Conservation (phyloP, 306 rosid genomes). For the Vicia sativa region DNA sequence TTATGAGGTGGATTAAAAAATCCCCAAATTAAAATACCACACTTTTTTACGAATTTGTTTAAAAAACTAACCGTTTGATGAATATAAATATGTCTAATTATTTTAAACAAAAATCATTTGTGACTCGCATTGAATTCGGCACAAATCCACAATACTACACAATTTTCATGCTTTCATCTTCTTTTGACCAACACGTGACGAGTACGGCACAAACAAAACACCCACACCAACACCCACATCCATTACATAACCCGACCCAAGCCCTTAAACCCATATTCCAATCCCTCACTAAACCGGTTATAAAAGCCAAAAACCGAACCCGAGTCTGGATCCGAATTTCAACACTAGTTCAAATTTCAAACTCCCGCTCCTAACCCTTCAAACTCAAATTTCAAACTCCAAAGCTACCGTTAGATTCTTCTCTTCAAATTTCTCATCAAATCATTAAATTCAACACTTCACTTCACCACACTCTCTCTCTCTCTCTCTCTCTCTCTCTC, state of each 20-base stretch:
- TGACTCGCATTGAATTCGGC: too few relatives aligned
- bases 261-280: not conserved
- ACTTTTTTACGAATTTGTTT: too few relatives aligned
- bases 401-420: conserved; percentile 44
- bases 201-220: not conserved
- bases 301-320: not conserved
- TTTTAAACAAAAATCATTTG: too few relatives aligned
- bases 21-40: too few relatives aligned
- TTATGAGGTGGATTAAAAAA: too few relatives aligned
- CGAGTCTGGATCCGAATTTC: not conserved
- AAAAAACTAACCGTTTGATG: too few relatives aligned
- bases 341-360: conserved; percentile 26
- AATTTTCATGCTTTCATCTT: too few relatives aligned
- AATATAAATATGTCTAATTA: too few relatives aligned
- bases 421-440: conserved; percentile 1
- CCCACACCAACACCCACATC: too few relatives aligned
- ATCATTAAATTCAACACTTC: conserved; percentile 7
- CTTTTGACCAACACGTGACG: not conserved
- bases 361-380: conserved; percentile 38
- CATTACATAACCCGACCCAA: not conserved
- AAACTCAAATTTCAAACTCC: conserved; percentile 41
- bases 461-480: not conserved
- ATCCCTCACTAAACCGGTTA: too few relatives aligned
- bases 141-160: too few relatives aligned
- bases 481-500: not conserved